These are phyloP conservation scores for Zizania palustris DNA, from an alignment of 202 grass and related monocot genomes.

Conservation along the genomic window DNA sequence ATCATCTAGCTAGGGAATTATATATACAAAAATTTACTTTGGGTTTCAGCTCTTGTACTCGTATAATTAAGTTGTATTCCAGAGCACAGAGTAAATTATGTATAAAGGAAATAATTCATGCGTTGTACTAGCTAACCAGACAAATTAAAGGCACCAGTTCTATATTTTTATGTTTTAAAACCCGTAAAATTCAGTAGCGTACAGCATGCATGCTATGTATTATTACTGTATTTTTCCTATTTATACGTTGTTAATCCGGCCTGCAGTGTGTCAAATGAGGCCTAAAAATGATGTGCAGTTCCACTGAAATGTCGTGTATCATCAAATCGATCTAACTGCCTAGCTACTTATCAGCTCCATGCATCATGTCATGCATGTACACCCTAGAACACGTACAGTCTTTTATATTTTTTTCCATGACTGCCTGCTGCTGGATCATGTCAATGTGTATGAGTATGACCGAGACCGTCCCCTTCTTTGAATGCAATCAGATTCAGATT, in stretches of 20 bases:
- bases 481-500: constrained; percentile 31
- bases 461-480: not conserved
- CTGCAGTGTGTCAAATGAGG: not conserved
- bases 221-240: not conserved
- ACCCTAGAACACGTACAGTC: constrained; percentile 12
- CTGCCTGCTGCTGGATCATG: too few species aligned
- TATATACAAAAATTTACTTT: too few species aligned
- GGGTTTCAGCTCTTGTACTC: not conserved
- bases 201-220: not conserved
- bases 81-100: not conserved
- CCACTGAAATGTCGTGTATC: constrained; percentile 3
- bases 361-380: constrained; percentile 40
- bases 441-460: constrained; percentile 27
- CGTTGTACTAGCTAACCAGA: too few species aligned
- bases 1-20: not conserved
- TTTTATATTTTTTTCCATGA: constrained; percentile 53
- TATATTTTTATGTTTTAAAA: too few species aligned
- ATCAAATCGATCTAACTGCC: constrained; percentile 43
- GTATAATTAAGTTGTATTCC: not conserved
- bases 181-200: too few species aligned
- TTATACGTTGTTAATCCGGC: not conserved
- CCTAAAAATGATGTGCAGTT: constrained; percentile 1
- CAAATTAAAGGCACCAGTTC: too few species aligned
- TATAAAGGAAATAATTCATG: not conserved
- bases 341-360: too few species aligned